These are phyloP conservation scores for Wickerhamiella lipophila DNA, from an alignment of 805 yeast species.

Conservation along the genomic window DNA sequence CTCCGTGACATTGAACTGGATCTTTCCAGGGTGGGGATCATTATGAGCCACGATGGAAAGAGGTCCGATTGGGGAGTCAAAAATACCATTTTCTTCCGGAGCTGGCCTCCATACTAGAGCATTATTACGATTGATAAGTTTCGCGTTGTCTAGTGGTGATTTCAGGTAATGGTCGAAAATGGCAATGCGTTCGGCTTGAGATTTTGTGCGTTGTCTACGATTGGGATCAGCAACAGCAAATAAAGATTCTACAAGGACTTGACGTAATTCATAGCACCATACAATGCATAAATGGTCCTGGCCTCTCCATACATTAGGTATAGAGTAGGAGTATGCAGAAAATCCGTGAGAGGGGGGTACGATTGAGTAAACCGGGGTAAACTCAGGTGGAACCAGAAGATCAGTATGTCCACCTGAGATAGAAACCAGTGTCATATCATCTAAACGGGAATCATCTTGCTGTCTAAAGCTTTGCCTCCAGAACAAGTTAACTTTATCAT, in stretches of 20 bases:
- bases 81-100: background rate
- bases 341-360: slow-evolving; percentile 69
- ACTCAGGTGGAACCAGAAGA: slow-evolving; percentile 76
- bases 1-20: slow-evolving; percentile 1
- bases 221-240: slow-evolving; percentile 45
- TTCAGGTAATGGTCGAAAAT: slow-evolving; percentile 11
- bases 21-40: background rate
- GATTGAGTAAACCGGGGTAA: slow-evolving; percentile 58
- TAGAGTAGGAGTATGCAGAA: slow-evolving; percentile 70
- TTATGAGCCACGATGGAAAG: background rate
- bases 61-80: slow-evolving; percentile 6
- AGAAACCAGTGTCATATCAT: slow-evolving; percentile 59
- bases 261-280: slow-evolving; percentile 86
- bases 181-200: slow-evolving; percentile 45
- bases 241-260: slow-evolving; percentile 45
- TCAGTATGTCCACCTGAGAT: slow-evolving; percentile 83
- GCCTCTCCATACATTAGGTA: slow-evolving; percentile 87
- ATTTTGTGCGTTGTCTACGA: slow-evolving; percentile 35
- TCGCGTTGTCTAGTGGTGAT: slow-evolving; percentile 10
- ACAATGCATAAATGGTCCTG: slow-evolving; percentile 90
- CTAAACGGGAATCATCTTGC: slow-evolving; percentile 35
- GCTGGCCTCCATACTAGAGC: slow-evolving; percentile 1
- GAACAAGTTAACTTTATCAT: slow-evolving; percentile 58
- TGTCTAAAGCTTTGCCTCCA: slow-evolving; percentile 55
- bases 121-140: slow-evolving; percentile 1